phyloP scores from a whole-genome alignment of 345 rosid genomes.

The Excoecaria cochinchinensis region DNA sequence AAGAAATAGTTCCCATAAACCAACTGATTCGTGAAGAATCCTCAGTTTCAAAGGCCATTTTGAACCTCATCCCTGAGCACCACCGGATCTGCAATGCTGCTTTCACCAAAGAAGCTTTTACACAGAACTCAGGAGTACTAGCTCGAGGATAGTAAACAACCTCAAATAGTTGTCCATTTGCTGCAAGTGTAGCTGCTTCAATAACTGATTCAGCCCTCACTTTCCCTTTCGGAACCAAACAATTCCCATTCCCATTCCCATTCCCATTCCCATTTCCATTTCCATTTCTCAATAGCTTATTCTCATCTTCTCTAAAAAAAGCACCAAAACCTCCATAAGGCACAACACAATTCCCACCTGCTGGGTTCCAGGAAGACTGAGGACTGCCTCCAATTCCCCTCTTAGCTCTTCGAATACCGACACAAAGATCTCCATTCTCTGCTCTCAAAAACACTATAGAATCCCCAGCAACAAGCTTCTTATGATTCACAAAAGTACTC shows the following conservation, averaged over 20 bases:
- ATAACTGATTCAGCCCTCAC: slow-evolving; percentile 22
- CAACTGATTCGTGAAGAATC: slow-evolving; percentile 31
- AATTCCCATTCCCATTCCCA: background rate
- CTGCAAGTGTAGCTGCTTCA: slow-evolving; percentile 27
- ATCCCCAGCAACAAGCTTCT: slow-evolving; percentile 97
- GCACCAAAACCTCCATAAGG: slow-evolving; percentile 55
- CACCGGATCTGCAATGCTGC: slow-evolving; percentile 31
- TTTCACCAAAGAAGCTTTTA: slow-evolving; percentile 28
- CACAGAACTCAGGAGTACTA: slow-evolving; percentile 31
- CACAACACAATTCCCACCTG: slow-evolving; percentile 40
- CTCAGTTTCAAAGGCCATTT: slow-evolving; percentile 34
- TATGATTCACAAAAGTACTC: slow-evolving; percentile 96
- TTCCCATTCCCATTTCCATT: slow-evolving; percentile 39
- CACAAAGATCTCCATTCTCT: slow-evolving; percentile 86
- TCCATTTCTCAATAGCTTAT: slow-evolving; percentile 36
- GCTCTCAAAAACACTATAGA: slow-evolving; percentile 86
- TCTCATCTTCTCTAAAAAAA: slow-evolving; percentile 57
- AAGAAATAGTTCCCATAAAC: slow-evolving; percentile 34
- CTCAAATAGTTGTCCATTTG: slow-evolving; percentile 28
- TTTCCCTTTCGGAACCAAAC: slow-evolving; percentile 18
- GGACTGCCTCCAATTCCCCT: slow-evolving; percentile 48
- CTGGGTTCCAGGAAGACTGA: slow-evolving; percentile 42
- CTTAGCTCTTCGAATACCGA: slow-evolving; percentile 85
- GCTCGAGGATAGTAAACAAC: slow-evolving; percentile 33
- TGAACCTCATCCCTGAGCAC: slow-evolving; percentile 36